Evolutionary conservation across 441 rosid genomes (phyloP).

Genomic region (Populus hybrid): DNA sequence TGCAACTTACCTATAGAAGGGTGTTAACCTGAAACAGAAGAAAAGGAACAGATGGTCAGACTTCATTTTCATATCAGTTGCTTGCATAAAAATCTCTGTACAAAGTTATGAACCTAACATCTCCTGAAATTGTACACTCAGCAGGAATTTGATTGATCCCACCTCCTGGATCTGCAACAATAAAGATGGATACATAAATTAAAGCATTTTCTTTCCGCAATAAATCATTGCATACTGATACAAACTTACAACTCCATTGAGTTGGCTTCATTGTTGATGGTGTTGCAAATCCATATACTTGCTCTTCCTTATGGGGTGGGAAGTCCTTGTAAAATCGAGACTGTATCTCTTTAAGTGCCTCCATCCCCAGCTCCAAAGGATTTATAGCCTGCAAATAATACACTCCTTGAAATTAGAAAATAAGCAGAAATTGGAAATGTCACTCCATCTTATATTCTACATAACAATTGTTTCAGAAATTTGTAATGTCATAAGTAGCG

Average conservation of each 20-base stretch:
- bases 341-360: constrained; percentile 75
- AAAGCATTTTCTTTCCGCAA: constrained; percentile 9
- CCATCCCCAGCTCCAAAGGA: constrained; percentile 84
- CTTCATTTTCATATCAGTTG: constrained; percentile 1
- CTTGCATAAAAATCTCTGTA: not conserved
- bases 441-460: not conserved
- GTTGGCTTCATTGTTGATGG: constrained; percentile 99
- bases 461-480: not conserved
- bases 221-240: constrained; percentile 5
- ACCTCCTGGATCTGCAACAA: constrained; percentile 78
- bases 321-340: constrained; percentile 75
- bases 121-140: constrained; percentile 81
- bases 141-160: constrained; percentile 97
- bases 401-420: constrained; percentile 12
- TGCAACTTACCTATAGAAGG: constrained; percentile 79
- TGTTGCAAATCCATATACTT: constrained; percentile 79
- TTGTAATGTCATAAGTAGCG: not conserved
- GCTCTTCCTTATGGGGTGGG: constrained; percentile 75
- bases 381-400: constrained; percentile 71
- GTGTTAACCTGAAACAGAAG: constrained; percentile 66
- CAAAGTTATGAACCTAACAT: constrained; percentile 63
- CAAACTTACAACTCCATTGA: constrained; percentile 79
- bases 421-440: not conserved
- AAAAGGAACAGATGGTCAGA: constrained; percentile 22
- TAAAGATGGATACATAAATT: constrained; percentile 17